Evolutionary conservation across 2,329 filamentous ascomycete species (phyloP), one percentile per base, ranked within the genome.

Genomic region (Lecanoromycetidae sp.): DNA sequence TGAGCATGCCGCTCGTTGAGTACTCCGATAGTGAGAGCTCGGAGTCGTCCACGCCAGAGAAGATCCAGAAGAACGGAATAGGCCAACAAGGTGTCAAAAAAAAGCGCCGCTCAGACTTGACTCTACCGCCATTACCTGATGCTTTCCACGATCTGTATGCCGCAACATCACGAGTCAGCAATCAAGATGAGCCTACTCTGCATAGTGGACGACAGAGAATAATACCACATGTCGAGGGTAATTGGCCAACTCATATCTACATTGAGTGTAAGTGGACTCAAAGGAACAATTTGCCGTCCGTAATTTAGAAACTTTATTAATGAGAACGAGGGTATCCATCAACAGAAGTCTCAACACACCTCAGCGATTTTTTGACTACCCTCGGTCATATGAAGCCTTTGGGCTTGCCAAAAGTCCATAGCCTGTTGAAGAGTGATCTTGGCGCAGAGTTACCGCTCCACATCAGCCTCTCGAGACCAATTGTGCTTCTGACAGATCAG

Each of bases 201-300:
- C 91, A 98, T 63, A 83, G 82, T 26, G 91, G 91, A 45, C 80
- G 90, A 37, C 86, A 81, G 60, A 77, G 91, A 34, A 76, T 82
- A 48, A 84, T 79, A 40, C 88, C 90, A 20, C 91, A 98, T 64
- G 71, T 90, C 22, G 77, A 80, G 50, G 91, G 91, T 51, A 86
- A 87, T 63, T 98, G 91, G 91, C 87, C 90, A 1, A 87, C 81
- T 27, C 90, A 96, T 65, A 62, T 96, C 37, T 96, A 94, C 63
- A 71, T 94, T 48, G 90, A 96, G 68, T 98, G 91, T 93, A 72
- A 66, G 79, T 69, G n/a, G 48, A 4, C 44, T 22, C 32, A 15
- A n/a, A n/a, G n/a, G n/a, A n/a, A 30, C 22, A 35, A 22, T 32
- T 6, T 20, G 15, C 33, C 23, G 33, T 44, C n/a, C 12, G 20